Evolutionary conservation across 768 basidiomycete genomes (phyloP), one percentile per base, ranked within the genome.

Genomic region (Rhodotorula toruloides): DNA sequence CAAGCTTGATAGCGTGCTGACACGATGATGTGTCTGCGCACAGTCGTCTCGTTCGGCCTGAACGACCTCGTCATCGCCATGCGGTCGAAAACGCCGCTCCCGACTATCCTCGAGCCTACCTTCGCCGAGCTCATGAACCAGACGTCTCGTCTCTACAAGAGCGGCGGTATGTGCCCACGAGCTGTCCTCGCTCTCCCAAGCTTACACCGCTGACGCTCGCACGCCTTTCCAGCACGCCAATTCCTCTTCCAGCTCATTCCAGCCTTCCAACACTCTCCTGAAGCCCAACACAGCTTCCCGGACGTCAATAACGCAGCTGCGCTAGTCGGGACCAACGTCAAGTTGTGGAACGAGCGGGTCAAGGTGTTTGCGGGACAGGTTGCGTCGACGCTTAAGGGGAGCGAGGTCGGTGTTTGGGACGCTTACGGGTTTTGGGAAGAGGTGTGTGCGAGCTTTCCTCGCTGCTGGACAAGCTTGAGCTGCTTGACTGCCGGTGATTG

Each of bases 1-100:
- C 16, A n/a, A n/a, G n/a, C n/a, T n/a, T n/a, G n/a, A n/a, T n/a
- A n/a, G n/a, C n/a, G n/a, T n/a, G n/a, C n/a, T n/a, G n/a, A n/a
- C n/a, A n/a, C n/a, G n/a, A n/a, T n/a, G n/a, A n/a, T n/a, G n/a
- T n/a, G 25, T 39, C 16, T 29, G 10, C 40, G 4, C 19, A 19
- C 36, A 58, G 58, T 27, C 21, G 7, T 58, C 47, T 58, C 47
- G 58, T 49, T 39, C 58, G 58, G 58, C 19, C 48, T 58, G 34
- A 58, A 58, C 58, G 58, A 58, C 27, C 36, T 58, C 37, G 58
- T 48, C 47, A 39, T 58, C 47, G 47, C 58, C 11, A 37, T 25
- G 47, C 47, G 3, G 36, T 29, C 37, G 47, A 58, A 16, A 39
- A 46, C 40, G n/a, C 39, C 3, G 58, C 19, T 13, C 1, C 27